Percentiles rank a stretch among this genome's conserved stretches.
phyloP scores from a whole-genome alignment of 2,329 filamentous ascomycete species.

The Grosmannia clavigera region DNA sequence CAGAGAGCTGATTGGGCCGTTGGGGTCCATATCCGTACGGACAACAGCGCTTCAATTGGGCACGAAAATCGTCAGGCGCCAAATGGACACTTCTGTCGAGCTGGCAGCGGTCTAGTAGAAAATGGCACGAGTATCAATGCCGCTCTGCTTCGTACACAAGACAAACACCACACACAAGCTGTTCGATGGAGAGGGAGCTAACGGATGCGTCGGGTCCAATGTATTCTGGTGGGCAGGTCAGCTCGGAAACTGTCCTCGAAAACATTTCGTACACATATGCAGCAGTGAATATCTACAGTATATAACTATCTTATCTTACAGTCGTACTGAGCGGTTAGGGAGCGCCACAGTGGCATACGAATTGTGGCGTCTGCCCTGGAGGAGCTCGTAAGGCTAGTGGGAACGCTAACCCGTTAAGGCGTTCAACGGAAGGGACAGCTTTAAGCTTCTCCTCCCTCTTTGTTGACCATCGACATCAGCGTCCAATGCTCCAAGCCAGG shows the following conservation, averaged over 20 bases:
- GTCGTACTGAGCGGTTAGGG: not conserved
- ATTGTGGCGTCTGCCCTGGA: not conserved
- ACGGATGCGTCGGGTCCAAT: not conserved
- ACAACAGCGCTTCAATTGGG: not conserved
- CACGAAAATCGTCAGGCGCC: not conserved
- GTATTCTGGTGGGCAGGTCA: not conserved
- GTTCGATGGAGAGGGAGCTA: not conserved
- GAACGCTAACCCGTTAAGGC: slow-evolving; percentile 4
- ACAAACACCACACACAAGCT: not conserved
- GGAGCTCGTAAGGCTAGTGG: not conserved
- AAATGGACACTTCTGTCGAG: not conserved
- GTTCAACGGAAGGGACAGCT: slow-evolving; percentile 17
- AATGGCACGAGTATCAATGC: not conserved
- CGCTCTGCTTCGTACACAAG: not conserved
- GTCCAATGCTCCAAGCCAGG: not conserved
- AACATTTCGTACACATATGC: not conserved
- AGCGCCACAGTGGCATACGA: not conserved
- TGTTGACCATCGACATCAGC: not conserved
- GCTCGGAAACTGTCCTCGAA: not conserved
- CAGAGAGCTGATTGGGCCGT: slow-evolving; percentile 4
- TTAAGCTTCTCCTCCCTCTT: slow-evolving; percentile 2
- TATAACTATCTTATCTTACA: not conserved
- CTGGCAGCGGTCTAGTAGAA: not conserved
- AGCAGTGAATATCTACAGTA: not conserved
- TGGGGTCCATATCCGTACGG: slow-evolving; percentile 1